Base-by-base conservation (phyloP, 2,329 filamentous ascomycete species). In the Didymella arachidicola region DNA sequence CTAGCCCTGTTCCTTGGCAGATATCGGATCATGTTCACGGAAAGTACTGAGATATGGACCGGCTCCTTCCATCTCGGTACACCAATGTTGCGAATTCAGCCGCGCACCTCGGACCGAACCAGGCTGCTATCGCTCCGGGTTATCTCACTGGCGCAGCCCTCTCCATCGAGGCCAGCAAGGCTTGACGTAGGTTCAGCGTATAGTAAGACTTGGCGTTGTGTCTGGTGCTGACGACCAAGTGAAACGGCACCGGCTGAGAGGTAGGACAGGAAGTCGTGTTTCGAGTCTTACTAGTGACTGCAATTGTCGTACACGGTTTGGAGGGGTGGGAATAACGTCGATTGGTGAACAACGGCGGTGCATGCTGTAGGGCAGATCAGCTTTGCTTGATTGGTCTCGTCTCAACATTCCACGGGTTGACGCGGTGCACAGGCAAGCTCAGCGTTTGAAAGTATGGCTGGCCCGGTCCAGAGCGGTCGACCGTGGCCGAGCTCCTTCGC, bases 361-460 rank as follows among this genome's bases (percentile, higher is more conserved):
- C 70, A 76, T 72, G 70, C 64, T 69, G 67, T 63, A 64, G 61
- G 64, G 72, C 65, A 73, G 68, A 76, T 76, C 69, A 73, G 63
- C 64, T 64, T 64, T 62, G 59, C 61, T 50, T 69, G 65, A 75
- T 76, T 76, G 70, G 71, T 60, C 50, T 67, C 53, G 53, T 49
- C 57, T 58, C 51, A 50, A 58, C 56, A 55, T 63, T 64, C 47
- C 53, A 59, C 59, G 51, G 42, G 48, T 53, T 59, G 48, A 60
- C 61, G 60, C 60, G 53, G 61, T 63, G 48, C 62, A 66, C 50
- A 64, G 51, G 65, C 56, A 53, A 63, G 61, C 59, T 67, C 57
- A 62, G 62, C 57, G 62, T 56, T 48, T 58, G 55, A 64, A 64
- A 64, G 57, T 62, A 65, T 60, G 60, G 59, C 59, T 60, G 65